Conservation (phyloP, 176 grass and related monocot genomes). For the Oryza meridionalis region DNA sequence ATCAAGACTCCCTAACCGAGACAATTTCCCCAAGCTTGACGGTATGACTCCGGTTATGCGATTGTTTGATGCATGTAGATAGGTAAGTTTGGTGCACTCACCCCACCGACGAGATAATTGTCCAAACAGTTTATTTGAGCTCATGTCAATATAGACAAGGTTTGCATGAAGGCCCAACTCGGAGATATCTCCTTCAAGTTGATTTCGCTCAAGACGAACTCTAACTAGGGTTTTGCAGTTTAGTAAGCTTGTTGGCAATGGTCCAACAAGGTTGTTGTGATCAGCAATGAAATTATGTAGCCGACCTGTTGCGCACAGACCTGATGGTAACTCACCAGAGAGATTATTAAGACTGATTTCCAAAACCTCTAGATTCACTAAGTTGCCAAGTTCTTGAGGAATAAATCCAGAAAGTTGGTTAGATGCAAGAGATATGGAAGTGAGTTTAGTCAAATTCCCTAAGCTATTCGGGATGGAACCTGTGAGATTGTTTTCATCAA, state of each 20-base stretch:
- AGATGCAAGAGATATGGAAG: too few relatives aligned
- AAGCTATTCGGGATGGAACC: too few relatives aligned
- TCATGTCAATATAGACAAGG: neutral
- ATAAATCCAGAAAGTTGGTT: too few relatives aligned
- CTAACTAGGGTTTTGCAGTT: slow-evolving; percentile 14
- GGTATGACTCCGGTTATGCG: neutral
- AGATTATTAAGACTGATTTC: too few relatives aligned
- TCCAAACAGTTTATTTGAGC: slow-evolving; percentile 2
- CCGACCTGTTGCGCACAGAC: too few relatives aligned
- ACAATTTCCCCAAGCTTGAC: neutral
- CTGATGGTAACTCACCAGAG: too few relatives aligned
- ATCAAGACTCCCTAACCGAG: neutral
- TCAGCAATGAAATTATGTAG: neutral
- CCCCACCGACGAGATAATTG: neutral
- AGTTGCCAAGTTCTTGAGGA: too few relatives aligned
- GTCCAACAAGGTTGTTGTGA: neutral
- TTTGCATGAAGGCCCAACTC: slow-evolving; percentile 4
- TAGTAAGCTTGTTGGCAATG: neutral
- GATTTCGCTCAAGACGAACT: slow-evolving; percentile 27
- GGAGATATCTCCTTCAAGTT: slow-evolving; percentile 24
- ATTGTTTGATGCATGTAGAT: neutral
- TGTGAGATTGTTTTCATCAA: too few relatives aligned
- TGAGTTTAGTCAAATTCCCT: too few relatives aligned
- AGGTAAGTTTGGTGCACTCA: neutral
- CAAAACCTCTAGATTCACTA: too few relatives aligned